Base-by-base conservation (phyloP, 495 filamentous ascomycete species). In the Neurospora sp. region DNA sequence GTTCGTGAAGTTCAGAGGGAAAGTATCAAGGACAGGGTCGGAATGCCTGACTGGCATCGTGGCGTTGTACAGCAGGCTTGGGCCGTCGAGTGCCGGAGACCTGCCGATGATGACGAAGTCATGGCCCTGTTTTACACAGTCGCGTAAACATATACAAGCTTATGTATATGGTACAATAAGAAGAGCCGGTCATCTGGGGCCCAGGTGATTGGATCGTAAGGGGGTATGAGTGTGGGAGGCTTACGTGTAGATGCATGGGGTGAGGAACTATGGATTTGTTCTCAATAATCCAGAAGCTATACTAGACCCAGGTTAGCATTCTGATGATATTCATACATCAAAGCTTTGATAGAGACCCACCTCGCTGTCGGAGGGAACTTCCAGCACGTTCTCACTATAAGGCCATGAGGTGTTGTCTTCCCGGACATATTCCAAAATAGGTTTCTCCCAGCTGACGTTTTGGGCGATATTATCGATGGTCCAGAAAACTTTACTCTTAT, bases 181-280 rank as follows among this genome's bases (percentile, higher is more conserved):
- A 71, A 71, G 18, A 73, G 72, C 5, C 10, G 5, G 72, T 71
- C 40, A 6, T 71, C 9, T 72, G 27, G 5, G 62, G 39, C 14
- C 7, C 3, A 39, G 39, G 27, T 7, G 18, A 11, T 31, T 71
- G 37, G 10, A 23, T 71, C 14, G 40, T 46, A 31, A 39, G 12
- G 73, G 72, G 39, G 79, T 73, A 81, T 18, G 72, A 75, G 5
- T 40, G 73, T 27, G 3, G 20, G 44, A 23, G 54, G 72, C 73
- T 72, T 71, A 76, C 75, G 76, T 89, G 86, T 16, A 91, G 80
- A 73, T 90, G 86, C 66, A 89, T 83, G 6, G 86, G 87, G 70
- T 81, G 85, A 23, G 46, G 71, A 35, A 79, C 72, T 9, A 27
- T 11, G 71, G 89, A 87, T 38, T 84, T 76, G 72, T 83, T 83